These are phyloP conservation scores for Chenopodium quinoa DNA, from an alignment of 148 eudicot genomes.

Conservation along the genomic window DNA sequence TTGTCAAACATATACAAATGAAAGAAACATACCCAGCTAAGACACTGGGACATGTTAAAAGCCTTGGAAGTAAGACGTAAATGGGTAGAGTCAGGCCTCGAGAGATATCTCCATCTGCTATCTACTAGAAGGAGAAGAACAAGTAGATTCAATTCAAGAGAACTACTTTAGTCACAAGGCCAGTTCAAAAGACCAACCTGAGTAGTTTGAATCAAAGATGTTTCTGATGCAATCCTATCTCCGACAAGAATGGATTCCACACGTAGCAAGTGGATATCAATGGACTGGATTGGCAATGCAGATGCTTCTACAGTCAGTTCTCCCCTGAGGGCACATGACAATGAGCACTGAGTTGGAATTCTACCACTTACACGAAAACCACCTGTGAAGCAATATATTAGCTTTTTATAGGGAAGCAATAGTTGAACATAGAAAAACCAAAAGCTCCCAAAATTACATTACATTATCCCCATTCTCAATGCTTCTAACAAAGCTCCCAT, in stretches of 20 bases:
- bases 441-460: neutral
- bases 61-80: slow-evolving; percentile 73
- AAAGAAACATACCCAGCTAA: slow-evolving; percentile 64
- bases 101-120: slow-evolving; percentile 85
- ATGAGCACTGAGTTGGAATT: slow-evolving; percentile 60
- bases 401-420: neutral
- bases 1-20: neutral
- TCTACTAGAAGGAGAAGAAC: slow-evolving; percentile 31
- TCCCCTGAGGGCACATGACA: slow-evolving; percentile 56
- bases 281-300: slow-evolving; percentile 60
- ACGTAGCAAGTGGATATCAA: slow-evolving; percentile 70
- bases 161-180: neutral
- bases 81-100: slow-evolving; percentile 57
- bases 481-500: neutral
- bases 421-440: neutral
- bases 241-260: slow-evolving; percentile 77
- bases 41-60: slow-evolving; percentile 62
- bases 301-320: slow-evolving; percentile 77
- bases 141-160: neutral
- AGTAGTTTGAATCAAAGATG: slow-evolving; percentile 64
- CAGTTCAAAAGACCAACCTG: slow-evolving; percentile 36
- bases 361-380: slow-evolving; percentile 65
- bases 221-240: slow-evolving; percentile 58
- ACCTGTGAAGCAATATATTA: slow-evolving; percentile 31
- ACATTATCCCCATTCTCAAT: neutral